Evolutionary conservation across 2,329 filamentous ascomycete genomes (phyloP), one percentile per base, ranked within the genome.

Genomic region (Fusarium falciforme): DNA sequence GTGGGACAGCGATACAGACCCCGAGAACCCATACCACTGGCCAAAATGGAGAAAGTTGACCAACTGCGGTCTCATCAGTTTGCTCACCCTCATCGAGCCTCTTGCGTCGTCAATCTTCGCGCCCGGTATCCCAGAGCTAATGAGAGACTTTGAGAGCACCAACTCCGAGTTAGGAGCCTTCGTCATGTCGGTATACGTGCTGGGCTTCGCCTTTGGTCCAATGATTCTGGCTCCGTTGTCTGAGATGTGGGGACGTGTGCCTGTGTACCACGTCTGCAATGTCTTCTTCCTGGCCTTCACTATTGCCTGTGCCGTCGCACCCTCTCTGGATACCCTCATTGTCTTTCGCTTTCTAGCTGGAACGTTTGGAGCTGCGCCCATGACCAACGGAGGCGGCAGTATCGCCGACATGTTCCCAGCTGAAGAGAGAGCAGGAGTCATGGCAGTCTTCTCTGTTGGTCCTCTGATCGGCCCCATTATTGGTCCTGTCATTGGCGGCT

Each of bases 1-100:
- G 77, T 93, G 91, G 82, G 87, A 89, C 33, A 87, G 80, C 8
- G 78, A 87, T 8, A 83, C 89, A 69, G 91, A 92, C 73, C 85
- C 85, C 8, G 84, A 86, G 17, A 91, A 93, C 76, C 92, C 93
- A 0, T 86, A 88, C 66, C 92, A 93, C 77, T 94, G 92, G 92
- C 82, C 88, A 0, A 79, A 89, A 59, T 83, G 81, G 75, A 83
- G 82, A 71, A 83, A 83, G 57, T 78, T 77, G 44, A 61, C 79
- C 29, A 81, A 80, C 11, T 80, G 84, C n/a, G 79, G 74, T 4
- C 75, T 80, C 17, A 69, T 73, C 57, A 68, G 66, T 11, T 16
- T 68, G 2, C 59, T 75, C 52, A 87, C 86, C 0, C 82, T 87
- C 29, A 74, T 87, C 58, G 83, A 84, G 10, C 85, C 83, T 1